Percentiles rank a stretch among this genome's conserved stretches.
phyloP scores from a whole-genome alignment of 2,329 filamentous ascomycete species.

The Neospermospora avenae region DNA sequence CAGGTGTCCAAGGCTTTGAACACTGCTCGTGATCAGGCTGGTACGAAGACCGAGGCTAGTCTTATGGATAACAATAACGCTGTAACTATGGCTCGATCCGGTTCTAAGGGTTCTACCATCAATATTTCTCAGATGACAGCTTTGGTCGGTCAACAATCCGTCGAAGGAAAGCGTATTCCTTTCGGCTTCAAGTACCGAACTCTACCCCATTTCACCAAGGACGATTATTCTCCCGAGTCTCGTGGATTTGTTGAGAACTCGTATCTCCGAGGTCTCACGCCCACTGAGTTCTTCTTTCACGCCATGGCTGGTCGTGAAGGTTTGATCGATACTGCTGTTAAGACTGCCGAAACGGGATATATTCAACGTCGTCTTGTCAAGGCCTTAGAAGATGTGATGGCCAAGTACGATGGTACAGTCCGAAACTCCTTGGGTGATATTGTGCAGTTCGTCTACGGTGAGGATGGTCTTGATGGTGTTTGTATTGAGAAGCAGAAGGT shows the following conservation, averaged over 20 bases:
- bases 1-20: constrained; percentile 94
- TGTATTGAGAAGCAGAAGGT: constrained; percentile 91
- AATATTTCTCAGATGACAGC: constrained; percentile 99
- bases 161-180: constrained; percentile 97
- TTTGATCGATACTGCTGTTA: constrained; percentile 99
- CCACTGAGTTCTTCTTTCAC: constrained; percentile 98
- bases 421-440: constrained; percentile 96
- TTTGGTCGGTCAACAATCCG: constrained; percentile 94
- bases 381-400: constrained; percentile 94
- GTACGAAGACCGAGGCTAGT: constrained; percentile 86
- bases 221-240: constrained; percentile 96
- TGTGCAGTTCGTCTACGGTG: constrained; percentile 95
- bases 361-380: constrained; percentile 98
- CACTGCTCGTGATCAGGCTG: constrained; percentile 92
- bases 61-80: constrained; percentile 96
- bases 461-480: constrained; percentile 92
- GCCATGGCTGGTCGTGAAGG: constrained; percentile 99
- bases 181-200: constrained; percentile 99
- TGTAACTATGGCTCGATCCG: constrained; percentile 91
- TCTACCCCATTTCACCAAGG: constrained; percentile 96
- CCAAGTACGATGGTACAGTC: constrained; percentile 95
- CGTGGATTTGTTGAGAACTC: constrained; percentile 99
- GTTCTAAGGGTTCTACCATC: constrained; percentile 97
- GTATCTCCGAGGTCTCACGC: constrained; percentile 91
- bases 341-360: constrained; percentile 98